Base-by-base conservation (phyloP, 2,329 filamentous ascomycete species). In the Fusarium pseudoanthophilum region DNA sequence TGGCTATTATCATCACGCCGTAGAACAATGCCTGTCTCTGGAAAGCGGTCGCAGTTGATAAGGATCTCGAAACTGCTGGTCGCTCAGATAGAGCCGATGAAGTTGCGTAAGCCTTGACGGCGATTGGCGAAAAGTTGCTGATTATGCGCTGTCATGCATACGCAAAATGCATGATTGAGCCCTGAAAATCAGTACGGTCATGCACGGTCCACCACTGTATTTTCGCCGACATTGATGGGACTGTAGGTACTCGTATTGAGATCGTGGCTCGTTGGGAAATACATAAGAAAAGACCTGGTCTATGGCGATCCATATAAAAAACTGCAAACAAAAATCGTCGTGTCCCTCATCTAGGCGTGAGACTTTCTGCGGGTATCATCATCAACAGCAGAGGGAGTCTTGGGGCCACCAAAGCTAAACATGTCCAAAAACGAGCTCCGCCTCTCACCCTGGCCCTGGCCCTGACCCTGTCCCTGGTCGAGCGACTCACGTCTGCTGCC, bases 341-440 rank as follows among this genome's bases (percentile, higher is more conserved):
- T 9, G 20, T 20, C 37, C 16, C 32, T 32, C 26, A 16, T 49
- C 55, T 68, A 68, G 40, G 59, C 52, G 40, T 73, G 71, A 20
- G 71, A 73, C 28, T 71, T 72, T 26, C 71, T 63, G 49, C 71
- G 71, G 30, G 56, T 58, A 37, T 74, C 71, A 2, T 49, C 55
- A 8, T 55, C 70, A 30, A 58, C 57, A 37, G 49, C 43, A 18
- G 52, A 60, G 24, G 66, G 63, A 15, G 71, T 70, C 49, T 64
- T 49, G 30, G 55, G 20, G 6, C 67, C 67, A 46, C 71, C 67
- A 46, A 73, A 72, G 9, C 71, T 37, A 39, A 73, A 72, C 40
- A 73, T 64, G 11, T 73, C 71, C 21, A 73, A 63, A 13, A 73
- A 68, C 18, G 71, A 73, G 42, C 71, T 28, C 42, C 71, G 67